Conservation (phyloP, 2,329 filamentous ascomycete genomes). For the Fusarium verticillioides region DNA sequence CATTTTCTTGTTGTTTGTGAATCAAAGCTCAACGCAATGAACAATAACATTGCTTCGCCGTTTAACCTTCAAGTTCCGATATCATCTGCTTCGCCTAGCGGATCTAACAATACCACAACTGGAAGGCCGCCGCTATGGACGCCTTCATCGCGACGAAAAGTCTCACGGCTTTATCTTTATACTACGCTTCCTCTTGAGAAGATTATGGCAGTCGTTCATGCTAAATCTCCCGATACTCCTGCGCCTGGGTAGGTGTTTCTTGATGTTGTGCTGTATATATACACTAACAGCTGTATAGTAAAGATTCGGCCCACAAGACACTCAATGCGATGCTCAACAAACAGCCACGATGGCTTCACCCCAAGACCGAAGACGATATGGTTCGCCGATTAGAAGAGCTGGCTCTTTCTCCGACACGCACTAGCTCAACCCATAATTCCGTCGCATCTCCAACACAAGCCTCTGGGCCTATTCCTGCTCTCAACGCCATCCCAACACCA, state of each 20-base stretch:
- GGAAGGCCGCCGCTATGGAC: slow-evolving; percentile 69
- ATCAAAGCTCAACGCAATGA: slow-evolving; percentile 12
- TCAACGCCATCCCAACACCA: slow-evolving; percentile 30
- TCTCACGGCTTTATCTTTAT: slow-evolving; percentile 67
- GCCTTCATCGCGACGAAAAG: slow-evolving; percentile 61
- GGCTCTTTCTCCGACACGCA: slow-evolving; percentile 51
- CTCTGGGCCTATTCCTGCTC: slow-evolving; percentile 23
- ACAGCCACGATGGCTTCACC: slow-evolving; percentile 67
- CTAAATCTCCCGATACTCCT: slow-evolving; percentile 53
- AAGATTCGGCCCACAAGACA: slow-evolving; percentile 69
- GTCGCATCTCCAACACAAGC: slow-evolving; percentile 19
- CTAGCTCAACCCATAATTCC: slow-evolving; percentile 35
- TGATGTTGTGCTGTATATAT: background rate
- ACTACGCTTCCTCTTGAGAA: slow-evolving; percentile 63
- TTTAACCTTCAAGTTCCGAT: slow-evolving; percentile 29
- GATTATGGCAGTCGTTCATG: slow-evolving; percentile 61
- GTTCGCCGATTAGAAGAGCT: slow-evolving; percentile 60
- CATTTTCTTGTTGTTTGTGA: background rate
- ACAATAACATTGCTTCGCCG: slow-evolving; percentile 27
- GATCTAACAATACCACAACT: slow-evolving; percentile 47
- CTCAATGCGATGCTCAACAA: slow-evolving; percentile 67
- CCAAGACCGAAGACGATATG: slow-evolving; percentile 63
- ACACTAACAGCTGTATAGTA: slow-evolving; percentile 49
- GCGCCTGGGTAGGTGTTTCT: slow-evolving; percentile 58
- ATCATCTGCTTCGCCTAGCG: slow-evolving; percentile 45